Conservation (phyloP, 768 basidiomycete species). For the Leccinum aurantiacum region DNA sequence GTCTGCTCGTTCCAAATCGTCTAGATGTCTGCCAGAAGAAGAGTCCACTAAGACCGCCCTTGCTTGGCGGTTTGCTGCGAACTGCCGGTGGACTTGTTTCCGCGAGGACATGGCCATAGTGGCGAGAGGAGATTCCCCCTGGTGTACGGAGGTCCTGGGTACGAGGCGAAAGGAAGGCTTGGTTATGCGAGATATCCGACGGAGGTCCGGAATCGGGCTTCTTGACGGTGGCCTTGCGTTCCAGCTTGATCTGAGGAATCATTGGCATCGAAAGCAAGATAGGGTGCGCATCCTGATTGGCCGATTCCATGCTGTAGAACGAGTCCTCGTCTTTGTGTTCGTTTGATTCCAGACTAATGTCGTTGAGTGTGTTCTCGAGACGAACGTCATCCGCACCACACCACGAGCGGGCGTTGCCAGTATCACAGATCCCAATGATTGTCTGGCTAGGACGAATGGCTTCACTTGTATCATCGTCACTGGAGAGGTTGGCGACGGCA, state of each 20-base stretch:
- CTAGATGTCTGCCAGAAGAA: neutral
- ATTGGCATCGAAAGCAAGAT: too few relatives aligned
- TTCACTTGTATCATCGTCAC: neutral
- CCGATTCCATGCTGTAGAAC: too few relatives aligned
- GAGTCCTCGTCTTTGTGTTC: conserved; percentile 17
- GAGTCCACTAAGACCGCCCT: neutral
- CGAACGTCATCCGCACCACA: neutral
- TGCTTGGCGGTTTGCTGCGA: neutral
- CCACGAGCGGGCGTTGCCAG: neutral
- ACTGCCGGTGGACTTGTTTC: neutral
- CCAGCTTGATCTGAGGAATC: too few relatives aligned
- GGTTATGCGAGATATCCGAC: too few relatives aligned
- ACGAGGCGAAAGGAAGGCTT: too few relatives aligned
- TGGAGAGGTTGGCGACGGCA: conserved; percentile 9
- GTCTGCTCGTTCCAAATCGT: neutral
- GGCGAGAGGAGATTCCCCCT: conserved; percentile 22
- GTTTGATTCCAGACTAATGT: neutral
- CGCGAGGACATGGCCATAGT: conserved; percentile 10
- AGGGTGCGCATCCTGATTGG: too few relatives aligned
- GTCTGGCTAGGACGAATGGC: conserved; percentile 3
- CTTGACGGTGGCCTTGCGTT: too few relatives aligned
- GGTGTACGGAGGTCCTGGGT: too few relatives aligned
- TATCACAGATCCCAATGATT: neutral
- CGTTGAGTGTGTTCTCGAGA: neutral
- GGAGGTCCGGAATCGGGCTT: too few relatives aligned